A percentile compares a stretch with the other conserved stretches of the same genome.
phyloP scores from a whole-genome alignment of 257 asterid genomes.

The Nicotiana tomentosiformis region DNA sequence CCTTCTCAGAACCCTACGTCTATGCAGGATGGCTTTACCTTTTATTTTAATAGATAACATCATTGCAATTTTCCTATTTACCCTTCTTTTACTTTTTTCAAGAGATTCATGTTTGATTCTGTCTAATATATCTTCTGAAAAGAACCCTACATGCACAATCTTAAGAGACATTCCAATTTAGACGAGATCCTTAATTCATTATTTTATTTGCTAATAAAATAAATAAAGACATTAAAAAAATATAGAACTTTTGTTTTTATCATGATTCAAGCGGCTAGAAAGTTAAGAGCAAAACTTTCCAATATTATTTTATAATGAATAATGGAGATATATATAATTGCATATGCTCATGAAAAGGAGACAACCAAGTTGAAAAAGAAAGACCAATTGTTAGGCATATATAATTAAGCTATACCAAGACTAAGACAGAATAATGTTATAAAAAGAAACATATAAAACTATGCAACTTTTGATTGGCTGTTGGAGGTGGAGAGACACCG shows the following conservation, averaged over 20 bases:
- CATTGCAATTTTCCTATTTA: background rate
- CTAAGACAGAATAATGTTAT: background rate
- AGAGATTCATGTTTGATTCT: constrained; percentile 21
- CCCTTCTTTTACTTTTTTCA: background rate
- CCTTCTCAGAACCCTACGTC: too few relatives aligned
- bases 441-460: background rate
- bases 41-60: background rate
- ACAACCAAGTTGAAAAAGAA: background rate
- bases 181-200: background rate
- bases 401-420: background rate
- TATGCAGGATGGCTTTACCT: too few relatives aligned
- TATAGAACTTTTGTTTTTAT: background rate
- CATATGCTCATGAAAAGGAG: constrained; percentile 6
- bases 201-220: background rate
- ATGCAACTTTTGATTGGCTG: constrained; percentile 6
- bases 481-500: background rate
- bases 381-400: background rate
- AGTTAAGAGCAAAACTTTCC: background rate
- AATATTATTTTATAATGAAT: background rate
- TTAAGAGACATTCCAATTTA: background rate
- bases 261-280: background rate
- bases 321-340: background rate
- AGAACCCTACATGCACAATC: constrained; percentile 10
- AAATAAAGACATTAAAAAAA: background rate
- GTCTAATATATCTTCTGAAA: constrained; percentile 9